These are phyloP conservation scores for Parmales sp. DNA, from an alignment of 108 stramenopile genomes.

Conservation along the genomic window DNA sequence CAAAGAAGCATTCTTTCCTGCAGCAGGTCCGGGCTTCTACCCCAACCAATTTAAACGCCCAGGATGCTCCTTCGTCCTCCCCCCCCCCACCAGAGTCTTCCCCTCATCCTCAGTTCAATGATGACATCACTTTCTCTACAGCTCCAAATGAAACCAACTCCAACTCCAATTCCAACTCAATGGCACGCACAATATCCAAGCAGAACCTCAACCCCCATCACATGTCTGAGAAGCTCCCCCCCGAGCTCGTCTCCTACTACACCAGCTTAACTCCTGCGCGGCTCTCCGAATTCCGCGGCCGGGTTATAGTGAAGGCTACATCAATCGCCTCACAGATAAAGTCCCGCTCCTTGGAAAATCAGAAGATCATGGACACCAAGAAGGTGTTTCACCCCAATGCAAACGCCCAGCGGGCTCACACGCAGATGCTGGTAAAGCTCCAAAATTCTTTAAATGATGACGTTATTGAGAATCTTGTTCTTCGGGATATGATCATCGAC, in stretches of 20 bases:
- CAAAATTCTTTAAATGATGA: neutral
- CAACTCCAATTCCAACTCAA: neutral
- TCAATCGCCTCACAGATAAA: neutral
- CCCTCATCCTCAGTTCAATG: neutral
- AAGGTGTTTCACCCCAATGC: constrained; percentile 5
- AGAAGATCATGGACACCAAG: constrained; percentile 4
- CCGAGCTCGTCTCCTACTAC: neutral
- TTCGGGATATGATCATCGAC: constrained; percentile 9
- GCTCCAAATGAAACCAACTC: neutral
- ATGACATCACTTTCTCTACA: neutral
- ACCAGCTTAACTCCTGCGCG: neutral
- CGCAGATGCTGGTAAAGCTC: neutral
- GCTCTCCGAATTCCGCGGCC: neutral
- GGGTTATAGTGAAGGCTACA: neutral
- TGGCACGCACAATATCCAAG: neutral
- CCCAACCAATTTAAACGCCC: no score
- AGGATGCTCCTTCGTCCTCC: neutral
- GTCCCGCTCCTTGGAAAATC: neutral
- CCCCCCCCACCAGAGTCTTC: neutral
- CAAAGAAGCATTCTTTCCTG: neutral
- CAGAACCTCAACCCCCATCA: no score
- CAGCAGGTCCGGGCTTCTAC: no score
- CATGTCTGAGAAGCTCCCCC: neutral
- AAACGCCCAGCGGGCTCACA: constrained; percentile 9
- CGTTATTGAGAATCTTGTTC: neutral